Percentiles rank a stretch among this genome's conserved stretches.
Evolutionary conservation across 345 rosid genomes (phyloP).

Genomic region (Tarenaya hassleriana): DNA sequence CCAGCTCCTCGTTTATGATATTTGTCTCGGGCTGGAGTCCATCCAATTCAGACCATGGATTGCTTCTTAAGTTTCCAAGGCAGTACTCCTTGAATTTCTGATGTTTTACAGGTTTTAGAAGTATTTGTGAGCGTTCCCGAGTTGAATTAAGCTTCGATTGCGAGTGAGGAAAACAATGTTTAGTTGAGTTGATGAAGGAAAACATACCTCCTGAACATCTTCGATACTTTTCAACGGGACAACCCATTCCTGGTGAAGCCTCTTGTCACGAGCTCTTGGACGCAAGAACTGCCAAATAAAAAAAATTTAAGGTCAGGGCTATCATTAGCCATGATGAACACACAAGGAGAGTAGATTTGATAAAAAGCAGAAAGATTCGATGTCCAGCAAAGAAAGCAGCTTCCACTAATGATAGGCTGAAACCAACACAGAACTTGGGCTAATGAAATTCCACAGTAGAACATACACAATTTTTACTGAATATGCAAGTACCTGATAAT

Average conservation of each 20-base stretch:
- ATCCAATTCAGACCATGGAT: constrained; percentile 96
- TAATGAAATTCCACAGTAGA: too few relatives aligned
- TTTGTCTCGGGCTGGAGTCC: constrained; percentile 93
- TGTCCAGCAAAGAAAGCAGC: too few relatives aligned
- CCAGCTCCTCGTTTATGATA: constrained; percentile 56
- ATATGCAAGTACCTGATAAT: constrained; percentile 58
- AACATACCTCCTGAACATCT: constrained; percentile 71
- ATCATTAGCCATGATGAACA: constrained; percentile 8
- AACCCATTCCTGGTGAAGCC: constrained; percentile 82
- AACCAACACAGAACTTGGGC: too few relatives aligned
- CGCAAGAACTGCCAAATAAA: constrained; percentile 68
- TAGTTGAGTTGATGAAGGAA: constrained; percentile 5
- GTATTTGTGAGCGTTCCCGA: constrained; percentile 11
- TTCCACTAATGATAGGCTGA: too few relatives aligned
- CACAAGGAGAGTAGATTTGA: too few relatives aligned
- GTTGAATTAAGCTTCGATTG: constrained; percentile 5
- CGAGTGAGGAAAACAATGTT: background rate
- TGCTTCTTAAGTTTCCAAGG: constrained; percentile 72
- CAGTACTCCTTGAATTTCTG: constrained; percentile 85
- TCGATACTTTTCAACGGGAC: constrained; percentile 57
- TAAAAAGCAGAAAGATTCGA: too few relatives aligned
- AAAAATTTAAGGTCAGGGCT: too few relatives aligned
- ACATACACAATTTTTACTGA: too few relatives aligned
- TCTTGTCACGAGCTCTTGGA: constrained; percentile 83
- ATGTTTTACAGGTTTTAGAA: constrained; percentile 17